These are phyloP conservation scores for Neonectria hederae DNA, from an alignment of 2,329 filamentous ascomycete genomes.

Conservation along the genomic window DNA sequence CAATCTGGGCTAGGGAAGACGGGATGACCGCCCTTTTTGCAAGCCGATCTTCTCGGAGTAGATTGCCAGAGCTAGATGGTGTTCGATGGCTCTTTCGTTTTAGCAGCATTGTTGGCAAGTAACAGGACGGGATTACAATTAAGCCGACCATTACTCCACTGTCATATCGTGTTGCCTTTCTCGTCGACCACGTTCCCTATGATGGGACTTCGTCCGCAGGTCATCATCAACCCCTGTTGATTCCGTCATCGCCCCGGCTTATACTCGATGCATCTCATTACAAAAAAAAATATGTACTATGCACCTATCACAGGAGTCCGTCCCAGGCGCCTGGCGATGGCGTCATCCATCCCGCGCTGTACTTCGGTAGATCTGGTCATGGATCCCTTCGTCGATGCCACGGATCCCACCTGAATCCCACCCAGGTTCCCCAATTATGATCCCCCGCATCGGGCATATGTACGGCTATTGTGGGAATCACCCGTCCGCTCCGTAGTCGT, in stretches of 20 bases:
- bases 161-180: not conserved
- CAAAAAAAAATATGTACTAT: conserved; percentile 1
- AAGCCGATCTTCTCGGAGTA: not conserved
- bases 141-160: conserved; percentile 11
- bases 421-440: not conserved
- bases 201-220: conserved; percentile 1
- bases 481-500: not conserved
- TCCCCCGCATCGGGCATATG: conserved; percentile 5
- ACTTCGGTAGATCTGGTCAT: conserved; percentile 24
- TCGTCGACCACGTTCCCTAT: not conserved
- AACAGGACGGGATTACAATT: conserved; percentile 15
- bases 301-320: conserved; percentile 24
- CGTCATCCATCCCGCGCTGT: conserved; percentile 29
- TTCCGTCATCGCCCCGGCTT: conserved; percentile 35
- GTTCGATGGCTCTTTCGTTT: conserved; percentile 16
- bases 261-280: conserved; percentile 23
- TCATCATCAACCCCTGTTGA: conserved; percentile 16
- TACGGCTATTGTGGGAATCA: not conserved
- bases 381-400: conserved; percentile 5
- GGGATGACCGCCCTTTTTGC: conserved; percentile 1
- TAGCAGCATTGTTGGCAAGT: conserved; percentile 12
- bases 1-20: not conserved
- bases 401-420: not conserved
- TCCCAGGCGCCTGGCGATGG: conserved; percentile 18
- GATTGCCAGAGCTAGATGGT: conserved; percentile 4